Evolutionary conservation across 1,139 yeast genomes (phyloP).

Genomic region (Yamadazyma pseudoaaseri): DNA sequence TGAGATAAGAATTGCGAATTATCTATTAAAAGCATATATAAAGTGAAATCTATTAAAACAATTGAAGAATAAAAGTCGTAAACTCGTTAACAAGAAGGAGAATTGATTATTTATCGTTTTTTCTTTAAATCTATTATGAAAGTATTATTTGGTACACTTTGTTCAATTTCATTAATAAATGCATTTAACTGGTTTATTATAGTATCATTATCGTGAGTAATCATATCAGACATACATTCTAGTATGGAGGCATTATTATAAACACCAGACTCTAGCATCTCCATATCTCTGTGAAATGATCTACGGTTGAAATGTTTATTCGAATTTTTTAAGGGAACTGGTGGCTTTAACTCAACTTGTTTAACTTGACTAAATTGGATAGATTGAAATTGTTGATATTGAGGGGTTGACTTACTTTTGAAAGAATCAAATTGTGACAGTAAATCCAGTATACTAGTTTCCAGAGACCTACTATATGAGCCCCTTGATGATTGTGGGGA

Average conservation of each 20-base stretch:
- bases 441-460: slow-evolving; percentile 3
- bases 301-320: slow-evolving; percentile 3
- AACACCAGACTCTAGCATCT: slow-evolving; percentile 8
- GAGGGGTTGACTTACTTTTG: background rate
- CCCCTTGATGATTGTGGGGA: background rate
- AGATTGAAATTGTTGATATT: background rate
- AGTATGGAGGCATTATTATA: slow-evolving; percentile 10
- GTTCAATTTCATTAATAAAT: slow-evolving; percentile 9
- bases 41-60: background rate
- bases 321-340: background rate
- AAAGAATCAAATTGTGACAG: slow-evolving; percentile 3
- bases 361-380: background rate
- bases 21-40: background rate
- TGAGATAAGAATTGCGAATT: background rate
- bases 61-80: slow-evolving; percentile 1
- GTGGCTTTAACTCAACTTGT: slow-evolving; percentile 1
- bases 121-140: slow-evolving; percentile 2
- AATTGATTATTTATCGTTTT: background rate
- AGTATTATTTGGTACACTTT: slow-evolving; percentile 15
- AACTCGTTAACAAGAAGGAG: slow-evolving; percentile 2
- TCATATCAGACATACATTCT: slow-evolving; percentile 18
- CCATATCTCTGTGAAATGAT: slow-evolving; percentile 4
- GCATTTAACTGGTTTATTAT: slow-evolving; percentile 10
- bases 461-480: slow-evolving; percentile 1
- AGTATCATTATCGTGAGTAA: slow-evolving; percentile 11